These are phyloP conservation scores for Colletotrichum limetticola DNA, from an alignment of 2,329 filamentous ascomycete genomes.

Conservation along the genomic window DNA sequence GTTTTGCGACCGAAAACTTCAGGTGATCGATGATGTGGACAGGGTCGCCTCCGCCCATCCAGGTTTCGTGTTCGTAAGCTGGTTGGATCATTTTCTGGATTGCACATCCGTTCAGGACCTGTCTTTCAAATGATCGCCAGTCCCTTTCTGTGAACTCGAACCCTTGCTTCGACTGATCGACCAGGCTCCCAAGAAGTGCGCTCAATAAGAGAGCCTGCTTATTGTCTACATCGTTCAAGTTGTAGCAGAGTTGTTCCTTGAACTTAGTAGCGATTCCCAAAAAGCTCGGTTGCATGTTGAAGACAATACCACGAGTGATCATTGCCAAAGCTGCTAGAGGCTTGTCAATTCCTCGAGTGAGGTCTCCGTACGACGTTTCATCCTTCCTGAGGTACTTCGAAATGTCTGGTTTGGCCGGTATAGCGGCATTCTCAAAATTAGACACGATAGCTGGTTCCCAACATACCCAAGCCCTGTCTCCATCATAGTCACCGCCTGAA, in stretches of 20 bases:
- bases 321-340: constrained; percentile 53
- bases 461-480: constrained; percentile 80
- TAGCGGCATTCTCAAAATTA: constrained; percentile 71
- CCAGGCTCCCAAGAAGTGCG: constrained; percentile 61
- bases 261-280: constrained; percentile 73
- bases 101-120: constrained; percentile 35
- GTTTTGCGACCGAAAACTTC: constrained; percentile 53
- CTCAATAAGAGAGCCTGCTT: constrained; percentile 59
- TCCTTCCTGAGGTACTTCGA: constrained; percentile 63
- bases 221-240: constrained; percentile 60
- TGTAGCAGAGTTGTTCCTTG: constrained; percentile 73
- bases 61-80: constrained; percentile 54
- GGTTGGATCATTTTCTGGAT: constrained; percentile 46
- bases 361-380: constrained; percentile 55
- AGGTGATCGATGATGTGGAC: constrained; percentile 72
- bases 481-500: constrained; percentile 85
- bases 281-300: constrained; percentile 65
- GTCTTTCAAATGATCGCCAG: constrained; percentile 51
- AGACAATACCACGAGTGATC: constrained; percentile 64
- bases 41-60: constrained; percentile 39
- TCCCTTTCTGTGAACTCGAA: constrained; percentile 56
- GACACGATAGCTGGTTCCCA: constrained; percentile 75
- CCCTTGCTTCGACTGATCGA: constrained; percentile 69
- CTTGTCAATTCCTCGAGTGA: constrained; percentile 43
- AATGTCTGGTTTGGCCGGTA: constrained; percentile 57